Percentiles rank a stretch among this genome's conserved stretches.
Evolutionary conservation across 2,329 filamentous ascomycete species (phyloP).

Genomic region (Cytospora leucostoma): DNA sequence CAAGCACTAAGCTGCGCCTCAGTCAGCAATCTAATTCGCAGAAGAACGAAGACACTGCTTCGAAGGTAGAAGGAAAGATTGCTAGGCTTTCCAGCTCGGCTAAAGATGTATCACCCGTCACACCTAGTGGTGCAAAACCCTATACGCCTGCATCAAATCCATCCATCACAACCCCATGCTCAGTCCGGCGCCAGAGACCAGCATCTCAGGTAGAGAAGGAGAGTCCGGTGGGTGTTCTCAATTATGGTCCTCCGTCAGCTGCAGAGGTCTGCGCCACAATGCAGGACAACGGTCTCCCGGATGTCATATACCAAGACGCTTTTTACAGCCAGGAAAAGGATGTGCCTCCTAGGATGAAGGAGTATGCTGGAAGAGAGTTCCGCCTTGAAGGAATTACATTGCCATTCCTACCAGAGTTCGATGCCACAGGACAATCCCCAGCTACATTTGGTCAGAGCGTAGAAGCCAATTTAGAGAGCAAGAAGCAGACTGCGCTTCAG

Average conservation of each 20-base stretch:
- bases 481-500: constrained; percentile 47
- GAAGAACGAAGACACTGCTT: constrained; percentile 43
- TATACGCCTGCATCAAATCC: background rate
- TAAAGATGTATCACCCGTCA: constrained; percentile 17
- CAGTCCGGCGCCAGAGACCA: background rate
- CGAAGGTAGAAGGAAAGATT: constrained; percentile 42
- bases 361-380: constrained; percentile 89
- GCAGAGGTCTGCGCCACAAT: constrained; percentile 58
- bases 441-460: constrained; percentile 58
- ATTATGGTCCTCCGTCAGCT: constrained; percentile 38
- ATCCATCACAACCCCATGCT: background rate
- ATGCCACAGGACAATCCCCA: constrained; percentile 59
- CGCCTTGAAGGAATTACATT: constrained; percentile 73
- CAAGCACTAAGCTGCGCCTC: constrained; percentile 61
- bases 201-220: background rate
- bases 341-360: constrained; percentile 72
- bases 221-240: constrained; percentile 36
- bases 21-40: constrained; percentile 66
- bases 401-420: constrained; percentile 79
- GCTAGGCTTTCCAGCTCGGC: constrained; percentile 28
- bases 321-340: constrained; percentile 84
- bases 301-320: constrained; percentile 79
- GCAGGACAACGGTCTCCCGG: constrained; percentile 57
- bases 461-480: constrained; percentile 50
- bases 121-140: constrained; percentile 1